phyloP scores from a whole-genome alignment of 2,329 filamentous ascomycete genomes.

The Byssoonygena ceratinophila region DNA sequence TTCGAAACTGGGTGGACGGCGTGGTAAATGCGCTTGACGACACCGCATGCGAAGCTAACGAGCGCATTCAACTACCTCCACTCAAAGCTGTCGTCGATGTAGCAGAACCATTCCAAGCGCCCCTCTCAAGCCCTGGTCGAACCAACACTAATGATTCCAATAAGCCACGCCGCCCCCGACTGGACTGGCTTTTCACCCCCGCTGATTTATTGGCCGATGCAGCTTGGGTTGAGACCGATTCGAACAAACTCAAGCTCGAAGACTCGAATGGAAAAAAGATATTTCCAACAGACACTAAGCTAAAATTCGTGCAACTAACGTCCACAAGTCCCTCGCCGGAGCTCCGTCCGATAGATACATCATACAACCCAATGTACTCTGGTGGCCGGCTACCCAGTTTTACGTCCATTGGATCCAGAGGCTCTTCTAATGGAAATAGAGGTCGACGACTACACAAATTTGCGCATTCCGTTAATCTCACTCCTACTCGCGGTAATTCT shows the following conservation, averaged over 20 bases:
- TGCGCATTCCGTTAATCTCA: constrained; percentile 46
- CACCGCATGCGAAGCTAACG: constrained; percentile 37
- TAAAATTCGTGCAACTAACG: constrained; percentile 16
- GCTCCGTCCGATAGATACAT: not conserved
- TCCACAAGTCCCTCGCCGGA: not conserved
- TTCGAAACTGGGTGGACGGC: constrained; percentile 66
- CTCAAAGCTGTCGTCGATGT: constrained; percentile 22
- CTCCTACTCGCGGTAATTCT: constrained; percentile 46
- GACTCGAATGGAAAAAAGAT: constrained; percentile 66
- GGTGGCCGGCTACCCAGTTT: constrained; percentile 32
- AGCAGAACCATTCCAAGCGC: not conserved
- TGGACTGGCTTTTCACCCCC: constrained; percentile 76
- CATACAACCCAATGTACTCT: constrained; percentile 13
- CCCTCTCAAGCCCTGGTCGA: constrained; percentile 3
- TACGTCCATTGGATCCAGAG: constrained; percentile 24
- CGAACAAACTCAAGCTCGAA: constrained; percentile 71
- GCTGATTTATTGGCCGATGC: constrained; percentile 80
- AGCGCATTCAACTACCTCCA: constrained; percentile 38
- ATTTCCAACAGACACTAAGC: constrained; percentile 33
- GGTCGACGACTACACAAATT: constrained; percentile 53
- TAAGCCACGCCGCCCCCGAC: constrained; percentile 60
- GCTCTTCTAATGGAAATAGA: constrained; percentile 31
- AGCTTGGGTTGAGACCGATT: constrained; percentile 75
- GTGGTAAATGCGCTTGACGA: constrained; percentile 44
- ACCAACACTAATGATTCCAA: constrained; percentile 34